Percentiles rank a stretch among this genome's conserved stretches.
Evolutionary conservation across 768 basidiomycete species (phyloP).

Genomic region (Hygrophorus pudorinus): DNA sequence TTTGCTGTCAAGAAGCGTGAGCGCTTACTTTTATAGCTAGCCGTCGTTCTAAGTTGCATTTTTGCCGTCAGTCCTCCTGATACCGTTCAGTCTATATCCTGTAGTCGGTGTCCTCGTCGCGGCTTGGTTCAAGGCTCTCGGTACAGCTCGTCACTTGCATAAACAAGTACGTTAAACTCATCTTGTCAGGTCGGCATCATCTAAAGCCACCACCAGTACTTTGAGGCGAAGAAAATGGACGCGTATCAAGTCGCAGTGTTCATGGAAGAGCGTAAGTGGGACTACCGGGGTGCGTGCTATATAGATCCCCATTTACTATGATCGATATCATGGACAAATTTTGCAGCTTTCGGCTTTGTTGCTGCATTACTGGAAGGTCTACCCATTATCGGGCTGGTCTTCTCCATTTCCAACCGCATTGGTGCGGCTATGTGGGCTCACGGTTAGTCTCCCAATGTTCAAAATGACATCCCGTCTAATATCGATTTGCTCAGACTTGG

Average conservation of each 20-base stretch:
- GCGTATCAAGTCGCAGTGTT: constrained; percentile 58
- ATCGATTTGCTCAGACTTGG: constrained; percentile 37
- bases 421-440: constrained; percentile 95
- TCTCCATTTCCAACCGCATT: constrained; percentile 79
- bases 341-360: constrained; percentile 71
- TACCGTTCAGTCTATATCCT: constrained; percentile 60
- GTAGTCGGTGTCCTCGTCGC: constrained; percentile 52
- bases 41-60: not conserved
- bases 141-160: constrained; percentile 62
- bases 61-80: constrained; percentile 36
- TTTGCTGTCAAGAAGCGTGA: constrained; percentile 38
- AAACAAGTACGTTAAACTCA: constrained; percentile 36
- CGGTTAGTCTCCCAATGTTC: constrained; percentile 30
- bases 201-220: constrained; percentile 50
- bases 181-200: not conserved
- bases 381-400: constrained; percentile 72
- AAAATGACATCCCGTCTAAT: constrained; percentile 1
- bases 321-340: not conserved
- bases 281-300: constrained; percentile 57
- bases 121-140: constrained; percentile 57
- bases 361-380: constrained; percentile 76
- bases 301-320: not conserved
- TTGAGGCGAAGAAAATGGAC: constrained; percentile 76
- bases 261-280: constrained; percentile 86
- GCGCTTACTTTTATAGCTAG: constrained; percentile 7